Evolutionary conservation across 2,329 filamentous ascomycete genomes (phyloP).

Genomic region (Geosmithia putterillii): DNA sequence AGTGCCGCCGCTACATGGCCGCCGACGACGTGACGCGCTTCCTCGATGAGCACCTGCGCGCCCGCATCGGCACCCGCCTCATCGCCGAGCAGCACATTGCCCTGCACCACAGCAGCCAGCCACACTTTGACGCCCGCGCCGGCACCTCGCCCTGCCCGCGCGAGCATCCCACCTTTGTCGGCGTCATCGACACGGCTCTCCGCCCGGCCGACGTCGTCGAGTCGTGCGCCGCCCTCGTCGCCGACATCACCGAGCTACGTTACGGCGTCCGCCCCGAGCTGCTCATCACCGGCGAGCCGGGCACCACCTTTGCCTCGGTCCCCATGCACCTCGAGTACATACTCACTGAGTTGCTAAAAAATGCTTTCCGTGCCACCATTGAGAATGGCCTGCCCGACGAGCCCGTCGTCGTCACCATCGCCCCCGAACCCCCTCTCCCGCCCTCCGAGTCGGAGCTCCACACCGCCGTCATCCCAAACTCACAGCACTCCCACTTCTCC

Average conservation of each 20-base stretch:
- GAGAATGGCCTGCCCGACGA: slow-evolving; percentile 65
- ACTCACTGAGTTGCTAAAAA: slow-evolving; percentile 90
- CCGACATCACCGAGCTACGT: slow-evolving; percentile 91
- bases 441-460: slow-evolving; percentile 8
- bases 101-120: slow-evolving; percentile 60
- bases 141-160: slow-evolving; percentile 34
- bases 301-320: slow-evolving; percentile 84
- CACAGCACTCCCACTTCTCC: no score
- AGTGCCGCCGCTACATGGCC: slow-evolving; percentile 83
- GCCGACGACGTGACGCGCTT: slow-evolving; percentile 77
- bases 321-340: slow-evolving; percentile 98
- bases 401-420: slow-evolving; percentile 86
- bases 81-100: slow-evolving; percentile 97
- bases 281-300: slow-evolving; percentile 71
- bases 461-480: slow-evolving; percentile 3
- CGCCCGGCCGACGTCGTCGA: slow-evolving; percentile 72
- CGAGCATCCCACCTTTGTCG: slow-evolving; percentile 61
- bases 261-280: slow-evolving; percentile 80
- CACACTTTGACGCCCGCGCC: slow-evolving; percentile 48
- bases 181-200: slow-evolving; percentile 86
- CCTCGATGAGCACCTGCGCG: slow-evolving; percentile 84
- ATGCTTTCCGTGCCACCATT: slow-evolving; percentile 86
- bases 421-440: slow-evolving; percentile 44
- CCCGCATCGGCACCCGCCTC: slow-evolving; percentile 83
- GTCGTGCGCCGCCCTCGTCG: slow-evolving; percentile 78